A percentile compares a stretch with the other conserved stretches of the same genome.
phyloP scores from a whole-genome alignment of 1,139 yeast genomes.

The Kurtzmaniella natalensis region DNA sequence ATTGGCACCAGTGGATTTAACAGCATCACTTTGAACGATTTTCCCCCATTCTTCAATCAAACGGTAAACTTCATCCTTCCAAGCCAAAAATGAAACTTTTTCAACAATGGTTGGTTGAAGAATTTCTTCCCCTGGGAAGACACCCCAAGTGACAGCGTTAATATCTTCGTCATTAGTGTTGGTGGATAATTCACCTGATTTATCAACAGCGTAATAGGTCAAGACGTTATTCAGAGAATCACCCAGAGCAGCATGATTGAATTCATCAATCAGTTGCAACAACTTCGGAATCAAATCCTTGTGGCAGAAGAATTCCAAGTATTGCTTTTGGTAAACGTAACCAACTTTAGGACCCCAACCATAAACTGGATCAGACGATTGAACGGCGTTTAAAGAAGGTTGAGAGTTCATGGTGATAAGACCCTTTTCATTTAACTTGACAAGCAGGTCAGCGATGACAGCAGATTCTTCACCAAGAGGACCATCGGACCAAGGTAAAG shows the following conservation, averaged over 20 bases:
- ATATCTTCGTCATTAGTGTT: constrained; percentile 77
- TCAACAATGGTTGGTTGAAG: constrained; percentile 94
- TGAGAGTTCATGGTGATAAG: constrained; percentile 88
- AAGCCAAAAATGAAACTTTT: constrained; percentile 80
- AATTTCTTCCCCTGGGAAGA: constrained; percentile 88
- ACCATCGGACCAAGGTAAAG: constrained; percentile 95
- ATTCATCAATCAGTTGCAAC: constrained; percentile 32
- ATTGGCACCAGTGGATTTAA: constrained; percentile 37
- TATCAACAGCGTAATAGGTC: constrained; percentile 78
- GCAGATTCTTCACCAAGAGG: constrained; percentile 77
- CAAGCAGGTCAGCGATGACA: constrained; percentile 55
- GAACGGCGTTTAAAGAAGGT: constrained; percentile 83
- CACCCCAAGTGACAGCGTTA: constrained; percentile 30
- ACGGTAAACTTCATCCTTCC: constrained; percentile 94
- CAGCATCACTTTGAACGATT: constrained; percentile 38
- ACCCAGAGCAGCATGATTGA: constrained; percentile 28
- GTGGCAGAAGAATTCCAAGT: constrained; percentile 78
- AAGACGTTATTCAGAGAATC: constrained; percentile 40
- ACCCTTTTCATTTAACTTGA: constrained; percentile 60
- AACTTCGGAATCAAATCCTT: constrained; percentile 42
- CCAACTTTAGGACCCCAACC: constrained; percentile 99
- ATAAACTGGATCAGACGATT: constrained; percentile 63
- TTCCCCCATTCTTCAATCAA: constrained; percentile 78
- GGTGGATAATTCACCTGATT: constrained; percentile 50
- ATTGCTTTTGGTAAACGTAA: constrained; percentile 89